Conservation (phyloP, 805 yeast genomes). For the Starmerella kuoi region DNA sequence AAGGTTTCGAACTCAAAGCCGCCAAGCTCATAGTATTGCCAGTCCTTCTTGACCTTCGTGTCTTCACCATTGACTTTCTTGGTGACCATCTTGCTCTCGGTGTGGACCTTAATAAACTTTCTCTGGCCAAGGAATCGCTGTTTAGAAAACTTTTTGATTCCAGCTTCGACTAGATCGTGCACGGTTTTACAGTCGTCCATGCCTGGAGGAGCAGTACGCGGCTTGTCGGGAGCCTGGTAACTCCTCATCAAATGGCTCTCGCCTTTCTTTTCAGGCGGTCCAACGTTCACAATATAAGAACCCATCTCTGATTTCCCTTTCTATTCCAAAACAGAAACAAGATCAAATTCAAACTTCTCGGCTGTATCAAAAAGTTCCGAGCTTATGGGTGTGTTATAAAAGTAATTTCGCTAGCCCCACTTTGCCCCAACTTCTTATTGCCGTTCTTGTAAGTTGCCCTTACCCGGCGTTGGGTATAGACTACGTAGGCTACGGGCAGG, state of each 20-base stretch:
- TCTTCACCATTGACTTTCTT: slow-evolving; percentile 71
- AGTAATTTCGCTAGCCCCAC: too few relatives aligned
- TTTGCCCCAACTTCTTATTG: too few relatives aligned
- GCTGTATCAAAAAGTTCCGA: too few relatives aligned
- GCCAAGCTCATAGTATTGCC: slow-evolving; percentile 75
- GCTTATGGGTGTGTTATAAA: too few relatives aligned
- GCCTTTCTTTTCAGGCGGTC: slow-evolving; percentile 25
- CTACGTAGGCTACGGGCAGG: too few relatives aligned
- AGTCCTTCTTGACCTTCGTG: slow-evolving; percentile 61
- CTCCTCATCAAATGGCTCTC: slow-evolving; percentile 31
- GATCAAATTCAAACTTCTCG: too few relatives aligned
- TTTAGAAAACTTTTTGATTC: slow-evolving; percentile 44
- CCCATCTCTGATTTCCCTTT: slow-evolving; percentile 9
- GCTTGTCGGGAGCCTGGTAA: slow-evolving; percentile 26
- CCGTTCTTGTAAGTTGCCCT: too few relatives aligned
- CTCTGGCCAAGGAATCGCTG: slow-evolving; percentile 65
- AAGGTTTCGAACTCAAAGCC: slow-evolving; percentile 57
- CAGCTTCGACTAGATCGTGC: slow-evolving; percentile 55
- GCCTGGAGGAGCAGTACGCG: slow-evolving; percentile 51
- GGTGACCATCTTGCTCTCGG: slow-evolving; percentile 59
- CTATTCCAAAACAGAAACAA: background rate
- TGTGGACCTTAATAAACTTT: slow-evolving; percentile 58
- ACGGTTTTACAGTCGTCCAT: slow-evolving; percentile 43
- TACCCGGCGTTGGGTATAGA: too few relatives aligned
- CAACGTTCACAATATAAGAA: slow-evolving; percentile 26